phyloP scores from a whole-genome alignment of 805 yeast genomes.

The Cyberlindnera veronae region DNA sequence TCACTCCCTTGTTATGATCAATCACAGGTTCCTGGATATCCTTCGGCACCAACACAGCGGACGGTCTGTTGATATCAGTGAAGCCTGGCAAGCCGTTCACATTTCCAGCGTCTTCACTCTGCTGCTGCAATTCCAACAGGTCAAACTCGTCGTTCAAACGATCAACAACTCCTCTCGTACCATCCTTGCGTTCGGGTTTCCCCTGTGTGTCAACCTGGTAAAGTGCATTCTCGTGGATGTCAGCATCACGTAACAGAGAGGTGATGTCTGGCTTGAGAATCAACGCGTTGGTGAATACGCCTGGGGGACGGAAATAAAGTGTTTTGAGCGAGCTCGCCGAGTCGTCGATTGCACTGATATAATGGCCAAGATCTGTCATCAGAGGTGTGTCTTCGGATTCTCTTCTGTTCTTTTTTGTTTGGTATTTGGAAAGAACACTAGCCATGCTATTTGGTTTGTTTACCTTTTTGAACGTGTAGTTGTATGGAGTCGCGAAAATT shows the following conservation, averaged over 20 bases:
- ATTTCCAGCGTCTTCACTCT: conserved; percentile 12
- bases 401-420: no score
- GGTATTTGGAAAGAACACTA: no score
- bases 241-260: conserved; percentile 56
- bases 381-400: no score
- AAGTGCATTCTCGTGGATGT: conserved; percentile 46
- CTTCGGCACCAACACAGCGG: conserved; percentile 26
- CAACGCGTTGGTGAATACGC: conserved; percentile 64
- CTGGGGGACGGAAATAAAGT: conserved; percentile 51
- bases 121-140: no score
- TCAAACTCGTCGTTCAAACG: conserved; percentile 33
- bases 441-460: background rate
- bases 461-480: background rate
- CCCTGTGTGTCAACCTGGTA: conserved; percentile 39
- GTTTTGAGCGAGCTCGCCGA: conserved; percentile 22
- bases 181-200: conserved; percentile 49
- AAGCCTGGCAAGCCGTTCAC: background rate
- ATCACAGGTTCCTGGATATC: conserved; percentile 9
- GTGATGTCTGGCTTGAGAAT: conserved; percentile 50
- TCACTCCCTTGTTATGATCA: conserved; percentile 28
- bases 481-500: background rate
- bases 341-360: conserved; percentile 12
- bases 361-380: conserved; percentile 17
- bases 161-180: conserved; percentile 39
- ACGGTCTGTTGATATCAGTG: conserved; percentile 9